phyloP scores from a whole-genome alignment of 768 basidiomycete species.

The Mycena floridula region DNA sequence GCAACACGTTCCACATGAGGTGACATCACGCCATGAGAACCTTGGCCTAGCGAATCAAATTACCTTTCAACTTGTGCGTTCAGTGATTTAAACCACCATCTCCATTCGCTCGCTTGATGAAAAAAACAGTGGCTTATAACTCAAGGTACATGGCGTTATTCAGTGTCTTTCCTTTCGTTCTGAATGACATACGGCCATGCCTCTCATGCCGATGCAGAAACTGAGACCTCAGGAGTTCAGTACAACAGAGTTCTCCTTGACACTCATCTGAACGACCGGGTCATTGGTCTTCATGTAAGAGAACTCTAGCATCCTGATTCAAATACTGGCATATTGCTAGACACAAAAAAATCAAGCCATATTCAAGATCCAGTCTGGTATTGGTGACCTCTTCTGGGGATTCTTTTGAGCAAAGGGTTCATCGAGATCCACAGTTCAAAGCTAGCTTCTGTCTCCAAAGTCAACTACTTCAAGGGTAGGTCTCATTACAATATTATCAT shows the following conservation, averaged over 20 bases:
- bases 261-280: constrained; percentile 90
- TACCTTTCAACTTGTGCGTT: too few species aligned
- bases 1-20: too few species aligned
- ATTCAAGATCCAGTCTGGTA: constrained; percentile 86
- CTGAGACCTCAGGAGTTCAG: constrained; percentile 51
- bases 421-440: constrained; percentile 97
- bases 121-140: too few species aligned
- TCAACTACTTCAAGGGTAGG: constrained; percentile 92
- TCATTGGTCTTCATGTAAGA: constrained; percentile 88
- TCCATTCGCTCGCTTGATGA: too few species aligned
- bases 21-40: too few species aligned
- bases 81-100: too few species aligned
- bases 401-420: constrained; percentile 73
- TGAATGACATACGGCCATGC: too few species aligned
- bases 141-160: too few species aligned
- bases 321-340: constrained; percentile 31
- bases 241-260: constrained; percentile 83
- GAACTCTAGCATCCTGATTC: too few species aligned
- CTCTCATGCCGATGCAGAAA: constrained; percentile 71
- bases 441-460: constrained; percentile 96
- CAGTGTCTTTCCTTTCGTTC: too few species aligned
- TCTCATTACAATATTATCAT: background rate
- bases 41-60: too few species aligned
- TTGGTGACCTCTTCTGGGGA: constrained; percentile 83
- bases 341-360: constrained; percentile 95